Percentiles rank a stretch among this genome's conserved stretches.
Evolutionary conservation across 306 rosid genomes (phyloP).

Genomic region (Quillaja saponaria): DNA sequence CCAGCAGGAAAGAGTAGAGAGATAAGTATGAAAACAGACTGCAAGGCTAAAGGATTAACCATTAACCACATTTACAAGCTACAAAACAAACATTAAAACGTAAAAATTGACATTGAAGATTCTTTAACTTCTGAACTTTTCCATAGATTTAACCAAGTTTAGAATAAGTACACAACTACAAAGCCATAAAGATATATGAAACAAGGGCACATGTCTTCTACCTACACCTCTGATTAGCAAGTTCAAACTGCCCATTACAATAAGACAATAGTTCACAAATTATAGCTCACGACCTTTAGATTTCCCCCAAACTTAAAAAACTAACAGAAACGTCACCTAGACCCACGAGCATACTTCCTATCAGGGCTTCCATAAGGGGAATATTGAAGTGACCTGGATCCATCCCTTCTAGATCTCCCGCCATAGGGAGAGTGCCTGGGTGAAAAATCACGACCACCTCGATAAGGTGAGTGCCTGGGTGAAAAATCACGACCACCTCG

Average conservation of each 20-base stretch:
- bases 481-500: conserved; percentile 81
- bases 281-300: neutral
- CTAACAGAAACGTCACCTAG: conserved; percentile 49
- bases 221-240: conserved; percentile 10
- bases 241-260: conserved; percentile 16
- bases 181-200: neutral
- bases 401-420: conserved; percentile 84
- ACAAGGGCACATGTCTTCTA: neutral
- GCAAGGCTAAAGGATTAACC: too few species aligned
- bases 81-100: neutral
- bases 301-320: neutral
- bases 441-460: conserved; percentile 77
- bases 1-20: too few species aligned
- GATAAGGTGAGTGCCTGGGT: conserved; percentile 75
- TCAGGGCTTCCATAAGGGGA: conserved; percentile 82
- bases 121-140: neutral
- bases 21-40: too few species aligned
- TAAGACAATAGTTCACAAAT: conserved; percentile 12
- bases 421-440: conserved; percentile 70
- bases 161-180: neutral
- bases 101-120: neutral
- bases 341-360: conserved; percentile 65
- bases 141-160: neutral
- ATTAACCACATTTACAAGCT: neutral
- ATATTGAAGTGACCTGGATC: conserved; percentile 69